A percentile compares a stretch with the other conserved stretches of the same genome.
Evolutionary conservation across 257 asterid genomes (phyloP).

Genomic region (Ajuga chamaepitys): DNA sequence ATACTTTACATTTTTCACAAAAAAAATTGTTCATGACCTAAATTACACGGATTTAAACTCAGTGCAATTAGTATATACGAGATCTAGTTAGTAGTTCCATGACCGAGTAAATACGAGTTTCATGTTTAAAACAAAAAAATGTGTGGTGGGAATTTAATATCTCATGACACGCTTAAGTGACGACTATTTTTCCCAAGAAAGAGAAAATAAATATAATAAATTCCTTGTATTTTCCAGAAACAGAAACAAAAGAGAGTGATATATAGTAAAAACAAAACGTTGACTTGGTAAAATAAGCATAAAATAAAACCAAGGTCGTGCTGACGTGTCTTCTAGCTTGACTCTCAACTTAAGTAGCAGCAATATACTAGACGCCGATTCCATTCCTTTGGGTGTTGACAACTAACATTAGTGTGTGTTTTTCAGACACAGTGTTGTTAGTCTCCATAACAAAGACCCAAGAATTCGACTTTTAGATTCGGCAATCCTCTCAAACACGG

Average conservation of each 20-base stretch:
- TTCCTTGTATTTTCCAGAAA: neutral
- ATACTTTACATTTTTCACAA: too few relatives aligned
- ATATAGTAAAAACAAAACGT: neutral
- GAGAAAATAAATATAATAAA: neutral
- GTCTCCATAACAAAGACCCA: conserved; percentile 15
- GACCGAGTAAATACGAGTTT: too few relatives aligned
- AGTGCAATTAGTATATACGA: too few relatives aligned
- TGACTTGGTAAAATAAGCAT: conserved; percentile 27
- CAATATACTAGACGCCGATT: neutral
- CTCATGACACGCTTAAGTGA: neutral
- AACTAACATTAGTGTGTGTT: conserved; percentile 12
- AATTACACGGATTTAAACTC: too few relatives aligned
- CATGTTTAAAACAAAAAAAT: too few relatives aligned
- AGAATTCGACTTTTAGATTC: conserved; percentile 23
- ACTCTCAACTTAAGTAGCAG: neutral
- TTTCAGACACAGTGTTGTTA: neutral
- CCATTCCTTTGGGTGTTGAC: conserved; percentile 8
- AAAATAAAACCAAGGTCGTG: neutral
- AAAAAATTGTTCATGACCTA: too few relatives aligned
- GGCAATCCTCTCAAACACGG: conserved; percentile 35
- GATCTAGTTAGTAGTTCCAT: too few relatives aligned
- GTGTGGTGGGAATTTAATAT: neutral
- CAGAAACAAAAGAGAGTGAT: neutral
- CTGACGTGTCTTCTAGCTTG: conserved; percentile 10
- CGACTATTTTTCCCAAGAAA: neutral